phyloP scores from a whole-genome alignment of 805 yeast species.

The Phaffomyces opuntiae region DNA sequence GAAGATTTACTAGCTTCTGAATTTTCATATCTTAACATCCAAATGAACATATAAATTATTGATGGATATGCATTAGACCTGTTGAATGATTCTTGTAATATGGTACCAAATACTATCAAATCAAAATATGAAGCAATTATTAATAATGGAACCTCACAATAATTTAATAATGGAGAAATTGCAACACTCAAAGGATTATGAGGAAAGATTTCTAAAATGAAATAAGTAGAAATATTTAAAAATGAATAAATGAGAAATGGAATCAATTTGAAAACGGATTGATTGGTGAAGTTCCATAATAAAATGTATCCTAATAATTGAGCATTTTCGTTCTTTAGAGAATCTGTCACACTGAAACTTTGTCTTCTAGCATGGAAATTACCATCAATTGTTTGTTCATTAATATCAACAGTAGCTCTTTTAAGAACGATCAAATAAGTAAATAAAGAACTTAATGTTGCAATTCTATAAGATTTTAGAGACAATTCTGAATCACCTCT shows the following conservation, averaged over 20 bases:
- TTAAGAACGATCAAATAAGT: constrained; percentile 22
- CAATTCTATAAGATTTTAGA: constrained; percentile 10
- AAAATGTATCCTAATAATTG: constrained; percentile 30
- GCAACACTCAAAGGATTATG: constrained; percentile 26
- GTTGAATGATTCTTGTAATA: constrained; percentile 24
- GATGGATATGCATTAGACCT: constrained; percentile 25
- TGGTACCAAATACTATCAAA: constrained; percentile 24
- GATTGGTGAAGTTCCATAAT: constrained; percentile 31
- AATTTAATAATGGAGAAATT: constrained; percentile 29
- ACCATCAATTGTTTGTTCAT: constrained; percentile 8
- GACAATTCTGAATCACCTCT: not conserved
- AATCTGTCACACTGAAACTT: constrained; percentile 26
- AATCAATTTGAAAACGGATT: constrained; percentile 27
- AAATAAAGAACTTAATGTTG: constrained; percentile 15
- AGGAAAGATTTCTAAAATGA: constrained; percentile 29
- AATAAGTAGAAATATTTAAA: constrained; percentile 30
- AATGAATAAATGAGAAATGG: constrained; percentile 37
- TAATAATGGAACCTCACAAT: constrained; percentile 31
- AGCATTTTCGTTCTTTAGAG: constrained; percentile 34
- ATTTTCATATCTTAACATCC: constrained; percentile 33
- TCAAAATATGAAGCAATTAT: constrained; percentile 33
- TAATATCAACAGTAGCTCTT: constrained; percentile 16
- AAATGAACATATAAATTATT: constrained; percentile 28
- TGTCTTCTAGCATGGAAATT: constrained; percentile 9
- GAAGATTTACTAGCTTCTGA: constrained; percentile 23